phyloP scores from a whole-genome alignment of 2,329 filamentous ascomycete genomes.

The Pestalotiopsis sp. region DNA sequence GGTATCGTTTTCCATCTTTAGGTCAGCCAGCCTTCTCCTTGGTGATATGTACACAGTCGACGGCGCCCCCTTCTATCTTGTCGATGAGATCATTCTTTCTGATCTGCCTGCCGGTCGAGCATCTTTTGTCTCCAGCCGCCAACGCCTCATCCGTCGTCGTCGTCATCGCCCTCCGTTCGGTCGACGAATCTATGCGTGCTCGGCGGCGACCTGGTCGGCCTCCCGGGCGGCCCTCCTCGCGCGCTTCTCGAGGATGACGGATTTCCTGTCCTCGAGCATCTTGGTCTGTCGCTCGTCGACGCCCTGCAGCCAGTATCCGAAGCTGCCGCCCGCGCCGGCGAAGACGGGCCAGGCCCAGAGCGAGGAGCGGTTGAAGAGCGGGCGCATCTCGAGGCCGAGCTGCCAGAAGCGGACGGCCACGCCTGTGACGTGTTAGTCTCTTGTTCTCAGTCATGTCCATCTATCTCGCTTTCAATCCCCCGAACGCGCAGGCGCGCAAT shows the following conservation, averaged over 20 bases:
- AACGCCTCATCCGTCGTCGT: neutral
- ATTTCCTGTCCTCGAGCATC: constrained; percentile 77
- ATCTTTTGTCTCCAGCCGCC: neutral
- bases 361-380: constrained; percentile 81
- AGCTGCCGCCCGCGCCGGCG: constrained; percentile 81
- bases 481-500: too few species aligned
- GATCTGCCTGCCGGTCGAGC: neutral
- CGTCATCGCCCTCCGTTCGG: neutral
- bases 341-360: constrained; percentile 94
- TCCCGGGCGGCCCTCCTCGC: constrained; percentile 73
- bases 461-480: too few species aligned
- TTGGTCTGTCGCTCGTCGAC: constrained; percentile 83
- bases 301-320: constrained; percentile 95
- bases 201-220: constrained; percentile 35
- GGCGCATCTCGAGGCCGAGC: constrained; percentile 97
- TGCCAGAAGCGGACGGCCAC: constrained; percentile 93
- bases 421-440: constrained; percentile 55
- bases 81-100: neutral
- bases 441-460: neutral
- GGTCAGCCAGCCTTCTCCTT: constrained; percentile 8
- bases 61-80: constrained; percentile 5
- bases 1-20: neutral
- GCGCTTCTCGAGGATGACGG: constrained; percentile 85
- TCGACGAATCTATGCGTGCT: constrained; percentile 17
- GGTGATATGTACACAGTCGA: constrained; percentile 25